Conservation (phyloP, 441 rosid species). For the Euphorbia schlechtendalii region DNA sequence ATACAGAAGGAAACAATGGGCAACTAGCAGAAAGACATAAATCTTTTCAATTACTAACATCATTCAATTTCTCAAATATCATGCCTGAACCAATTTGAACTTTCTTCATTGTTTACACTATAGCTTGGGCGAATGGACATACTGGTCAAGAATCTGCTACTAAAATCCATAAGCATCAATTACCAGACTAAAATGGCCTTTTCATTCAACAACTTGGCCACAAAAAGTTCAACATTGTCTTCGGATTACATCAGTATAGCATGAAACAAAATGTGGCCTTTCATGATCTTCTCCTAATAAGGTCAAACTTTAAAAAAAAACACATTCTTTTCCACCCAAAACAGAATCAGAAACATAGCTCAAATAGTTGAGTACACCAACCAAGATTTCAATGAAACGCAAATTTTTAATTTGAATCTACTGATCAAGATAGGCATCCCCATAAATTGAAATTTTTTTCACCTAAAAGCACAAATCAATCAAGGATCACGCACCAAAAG, state of each 20-base stretch:
- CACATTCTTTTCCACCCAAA: neutral
- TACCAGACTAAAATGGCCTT: neutral
- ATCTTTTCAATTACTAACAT: neutral
- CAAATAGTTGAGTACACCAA: neutral
- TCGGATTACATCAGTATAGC: neutral
- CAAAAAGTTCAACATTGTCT: neutral
- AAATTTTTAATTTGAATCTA: neutral
- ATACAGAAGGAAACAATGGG: neutral
- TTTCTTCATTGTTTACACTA: neutral
- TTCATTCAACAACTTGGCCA: neutral
- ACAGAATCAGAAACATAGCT: neutral
- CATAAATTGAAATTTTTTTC: neutral
- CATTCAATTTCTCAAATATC: neutral
- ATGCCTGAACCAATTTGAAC: neutral
- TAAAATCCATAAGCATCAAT: neutral
- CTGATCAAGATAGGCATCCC: neutral
- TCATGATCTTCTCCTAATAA: neutral
- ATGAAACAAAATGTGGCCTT: neutral
- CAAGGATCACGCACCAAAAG: neutral
- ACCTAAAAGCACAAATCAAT: neutral
- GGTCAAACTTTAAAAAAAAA: neutral
- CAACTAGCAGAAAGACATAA: conserved; percentile 8
- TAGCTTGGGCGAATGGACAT: neutral
- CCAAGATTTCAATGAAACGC: neutral
- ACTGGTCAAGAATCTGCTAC: neutral